Evolutionary conservation across 768 basidiomycete genomes (phyloP), one percentile per base, ranked within the genome.

Genomic region (Dioszegia hungarica): DNA sequence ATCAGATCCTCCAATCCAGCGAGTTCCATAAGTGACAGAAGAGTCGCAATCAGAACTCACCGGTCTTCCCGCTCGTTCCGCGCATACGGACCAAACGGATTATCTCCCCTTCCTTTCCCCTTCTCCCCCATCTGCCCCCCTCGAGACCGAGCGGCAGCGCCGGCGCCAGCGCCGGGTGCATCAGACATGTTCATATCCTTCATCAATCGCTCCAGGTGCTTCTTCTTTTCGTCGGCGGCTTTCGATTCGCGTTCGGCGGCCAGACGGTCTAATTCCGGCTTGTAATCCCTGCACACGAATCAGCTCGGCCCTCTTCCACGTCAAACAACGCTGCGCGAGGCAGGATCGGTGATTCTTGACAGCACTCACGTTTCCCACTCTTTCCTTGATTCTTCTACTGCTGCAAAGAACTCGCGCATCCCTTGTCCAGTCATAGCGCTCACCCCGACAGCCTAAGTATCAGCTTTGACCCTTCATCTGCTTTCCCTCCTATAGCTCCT

Each of bases 361-460:
- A 11, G 10, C 12, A 76, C 84, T 66, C 68, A 95, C 93, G 80
- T 86, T 75, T 89, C 86, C 76, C 95, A 99, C 76, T 93, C 92
- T 54, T 84, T 80, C 64, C 90, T 80, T 1, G 89, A 90, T 28
- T 84, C 86, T 63, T 93, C 87, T 10, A 99, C 91, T 1, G 90
- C 91, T 28, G 86, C 83, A 69, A 99, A 88, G 75, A 99, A 95
- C 52, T 89, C 89, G 61, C 85, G 80, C 69, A 99, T 83, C 3
- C 95, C 95, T 28, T 85, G 87, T n/a, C 95, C 95, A 0, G 95
- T 98, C 81, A 90, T 81, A 56, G 93, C 92, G 17, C 90, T 93
- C 12, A 98, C 94, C 15, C 95, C 93, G 12, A 98, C 94, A 3
- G 92, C 84, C 92, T 94, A 57, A 1, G 10, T 31, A 38, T 51